Evolutionary conservation across 2,329 filamentous ascomycete genomes (phyloP).

Genomic region (Tetracladium maxilliforme): DNA sequence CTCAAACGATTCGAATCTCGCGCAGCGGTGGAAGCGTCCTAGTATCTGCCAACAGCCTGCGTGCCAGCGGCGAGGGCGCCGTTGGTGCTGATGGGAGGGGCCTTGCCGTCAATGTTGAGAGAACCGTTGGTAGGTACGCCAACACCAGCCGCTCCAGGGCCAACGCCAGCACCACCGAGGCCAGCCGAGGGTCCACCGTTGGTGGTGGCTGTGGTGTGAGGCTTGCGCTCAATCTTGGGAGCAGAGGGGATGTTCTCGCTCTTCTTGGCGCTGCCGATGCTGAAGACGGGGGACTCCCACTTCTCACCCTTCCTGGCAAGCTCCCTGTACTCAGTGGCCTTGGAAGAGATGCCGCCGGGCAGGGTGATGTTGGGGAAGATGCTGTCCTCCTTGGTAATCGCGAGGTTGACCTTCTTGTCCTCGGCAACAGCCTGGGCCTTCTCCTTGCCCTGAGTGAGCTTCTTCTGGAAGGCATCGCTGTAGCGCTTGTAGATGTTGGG

Average conservation of each 20-base stretch:
- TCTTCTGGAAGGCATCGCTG: constrained; percentile 57
- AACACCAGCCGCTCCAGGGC: too few species aligned
- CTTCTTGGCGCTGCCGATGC: constrained; percentile 62
- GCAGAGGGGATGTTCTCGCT: constrained; percentile 54
- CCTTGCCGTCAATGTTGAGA: too few species aligned
- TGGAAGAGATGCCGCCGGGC: constrained; percentile 78
- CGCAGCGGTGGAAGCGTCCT: too few species aligned
- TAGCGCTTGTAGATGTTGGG: constrained; percentile 84
- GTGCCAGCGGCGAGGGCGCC: too few species aligned
- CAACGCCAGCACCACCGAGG: too few species aligned
- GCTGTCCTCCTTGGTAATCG: constrained; percentile 76
- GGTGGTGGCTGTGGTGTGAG: too few species aligned
- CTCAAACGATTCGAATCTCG: too few species aligned
- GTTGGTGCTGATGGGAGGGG: too few species aligned
- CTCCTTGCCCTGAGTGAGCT: constrained; percentile 61
- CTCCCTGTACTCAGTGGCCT: constrained; percentile 88
- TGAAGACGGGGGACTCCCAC: constrained; percentile 93
- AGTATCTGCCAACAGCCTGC: too few species aligned
- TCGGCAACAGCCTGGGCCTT: constrained; percentile 52
- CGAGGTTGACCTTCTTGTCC: constrained; percentile 66
- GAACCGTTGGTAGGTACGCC: too few species aligned
- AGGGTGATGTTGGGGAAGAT: constrained; percentile 83
- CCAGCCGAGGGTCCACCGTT: too few species aligned
- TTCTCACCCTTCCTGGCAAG: constrained; percentile 75
- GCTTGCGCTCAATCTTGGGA: constrained; percentile 38